These are phyloP conservation scores for Botryotinia calthae DNA, from an alignment of 2,329 filamentous ascomycete species.

Conservation along the genomic window DNA sequence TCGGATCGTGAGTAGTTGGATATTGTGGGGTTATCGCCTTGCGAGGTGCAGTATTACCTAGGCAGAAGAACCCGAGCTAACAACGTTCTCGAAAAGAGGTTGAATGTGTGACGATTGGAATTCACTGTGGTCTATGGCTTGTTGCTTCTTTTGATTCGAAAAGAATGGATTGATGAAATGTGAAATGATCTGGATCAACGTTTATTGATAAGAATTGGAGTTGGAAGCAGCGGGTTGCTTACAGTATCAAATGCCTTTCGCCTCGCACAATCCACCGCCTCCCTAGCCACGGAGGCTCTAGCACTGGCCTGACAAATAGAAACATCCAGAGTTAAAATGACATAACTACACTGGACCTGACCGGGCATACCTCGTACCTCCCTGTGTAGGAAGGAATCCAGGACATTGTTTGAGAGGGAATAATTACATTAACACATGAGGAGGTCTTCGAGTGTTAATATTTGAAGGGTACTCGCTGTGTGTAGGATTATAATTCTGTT, in stretches of 20 bases:
- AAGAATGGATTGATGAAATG: neutral
- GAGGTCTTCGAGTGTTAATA: neutral
- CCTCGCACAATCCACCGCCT: conserved; percentile 5
- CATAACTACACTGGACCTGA: conserved; percentile 18
- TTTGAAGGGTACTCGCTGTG: neutral
- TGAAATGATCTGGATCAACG: neutral
- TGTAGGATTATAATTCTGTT: neutral
- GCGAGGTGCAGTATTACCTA: neutral
- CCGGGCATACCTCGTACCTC: neutral
- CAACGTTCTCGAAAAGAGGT: neutral
- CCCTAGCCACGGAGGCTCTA: conserved; percentile 21
- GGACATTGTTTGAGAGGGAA: neutral
- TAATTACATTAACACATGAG: neutral
- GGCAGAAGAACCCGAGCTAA: neutral
- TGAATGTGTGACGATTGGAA: neutral
- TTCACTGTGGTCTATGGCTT: neutral
- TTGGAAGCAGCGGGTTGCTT: conserved; percentile 20
- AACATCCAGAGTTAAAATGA: conserved; percentile 28
- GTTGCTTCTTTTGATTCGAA: neutral
- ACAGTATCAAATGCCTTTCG: conserved; percentile 9
- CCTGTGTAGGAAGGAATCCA: neutral
- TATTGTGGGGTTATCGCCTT: conserved; percentile 13
- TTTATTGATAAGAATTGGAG: neutral
- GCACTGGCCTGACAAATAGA: conserved; percentile 20
- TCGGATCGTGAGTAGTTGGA: conserved; percentile 10